A percentile compares a stretch with the other conserved stretches of the same genome.
Conservation (phyloP, 2,329 filamentous ascomycete genomes). For the Colletotrichum gloeosporioides region DNA sequence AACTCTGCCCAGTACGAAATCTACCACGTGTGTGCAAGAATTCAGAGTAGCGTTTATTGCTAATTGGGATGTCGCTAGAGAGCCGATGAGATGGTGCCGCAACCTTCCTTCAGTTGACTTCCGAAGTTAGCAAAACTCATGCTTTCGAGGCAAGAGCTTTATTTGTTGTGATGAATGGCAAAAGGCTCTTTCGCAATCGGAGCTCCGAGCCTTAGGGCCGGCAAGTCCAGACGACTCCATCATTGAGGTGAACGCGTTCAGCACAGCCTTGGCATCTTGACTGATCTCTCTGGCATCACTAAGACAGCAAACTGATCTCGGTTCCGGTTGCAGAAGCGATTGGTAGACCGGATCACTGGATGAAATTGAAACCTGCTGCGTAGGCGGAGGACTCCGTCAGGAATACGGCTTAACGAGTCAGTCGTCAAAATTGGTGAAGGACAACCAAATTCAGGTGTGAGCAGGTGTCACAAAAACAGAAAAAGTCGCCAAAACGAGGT, state of each 20-base stretch:
- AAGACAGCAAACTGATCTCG: neutral
- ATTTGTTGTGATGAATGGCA: neutral
- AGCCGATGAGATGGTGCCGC: neutral
- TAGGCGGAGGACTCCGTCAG: neutral
- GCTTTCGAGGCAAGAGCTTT: neutral
- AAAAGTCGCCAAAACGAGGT: neutral
- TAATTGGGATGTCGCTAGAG: neutral
- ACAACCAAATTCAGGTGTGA: neutral
- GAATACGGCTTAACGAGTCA: neutral
- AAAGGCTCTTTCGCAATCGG: neutral
- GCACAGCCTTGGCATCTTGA: neutral
- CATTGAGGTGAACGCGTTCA: neutral
- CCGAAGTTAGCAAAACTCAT: neutral
- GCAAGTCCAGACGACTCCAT: neutral
- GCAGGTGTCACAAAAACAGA: neutral
- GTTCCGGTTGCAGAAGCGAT: conserved; percentile 9
- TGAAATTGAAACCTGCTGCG: neutral
- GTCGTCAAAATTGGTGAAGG: neutral
- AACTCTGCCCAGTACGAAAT: neutral
- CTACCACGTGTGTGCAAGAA: neutral
- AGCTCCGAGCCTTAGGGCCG: neutral
- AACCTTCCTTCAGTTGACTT: neutral
- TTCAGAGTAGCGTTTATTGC: neutral
- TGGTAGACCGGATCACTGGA: neutral
- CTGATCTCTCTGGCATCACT: neutral